Evolutionary conservation across 345 rosid genomes (phyloP), one percentile per base, ranked within the genome.

Genomic region (Salix udensis): DNA sequence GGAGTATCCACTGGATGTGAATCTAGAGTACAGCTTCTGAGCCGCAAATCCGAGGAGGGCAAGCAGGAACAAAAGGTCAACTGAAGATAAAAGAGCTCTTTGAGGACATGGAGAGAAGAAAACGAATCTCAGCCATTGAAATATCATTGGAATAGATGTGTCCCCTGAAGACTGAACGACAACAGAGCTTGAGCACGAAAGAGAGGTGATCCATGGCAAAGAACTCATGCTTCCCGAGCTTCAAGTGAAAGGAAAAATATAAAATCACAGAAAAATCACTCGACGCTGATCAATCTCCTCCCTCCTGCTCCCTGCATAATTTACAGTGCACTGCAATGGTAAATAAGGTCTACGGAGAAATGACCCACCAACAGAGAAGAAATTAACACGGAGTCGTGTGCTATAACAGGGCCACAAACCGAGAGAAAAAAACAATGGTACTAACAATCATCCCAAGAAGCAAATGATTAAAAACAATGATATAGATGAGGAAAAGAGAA

Each of bases 41-140:
- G 85, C 44, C 15, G 88, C 84, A 71, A 95, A 85, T 34, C 70
- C 74, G 12, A 87, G 3, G 77, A 95, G 88, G 73, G 77, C 53
- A 71, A 87, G 19, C 76, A 92, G 74, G 80, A 95, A 87, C 19
- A 91, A 5, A 23, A 85, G 52, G 74, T 95, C 90, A 30, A 88
- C 76, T 30, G 88, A 77, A 42, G 94, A 83, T 30, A 90, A 80
- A 26, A 95, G 82, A 78, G 76, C 84, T 78, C 98, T 85, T 75
- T 95, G 98, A 62, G 97, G 91, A 74, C 97, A 91, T 12, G 97
- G 97, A 37, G 89, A 89, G 40, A 93, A 89, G 82, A 88, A 84
- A 68, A 91, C 73, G 86, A 91, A 94, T 82, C 89, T 85, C 37
- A 93, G 80, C 97, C 97, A 90, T 70, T 78, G 96, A 74, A 92